Base-by-base conservation (phyloP, 306 rosid genomes). In the Canavalia gladiata region DNA sequence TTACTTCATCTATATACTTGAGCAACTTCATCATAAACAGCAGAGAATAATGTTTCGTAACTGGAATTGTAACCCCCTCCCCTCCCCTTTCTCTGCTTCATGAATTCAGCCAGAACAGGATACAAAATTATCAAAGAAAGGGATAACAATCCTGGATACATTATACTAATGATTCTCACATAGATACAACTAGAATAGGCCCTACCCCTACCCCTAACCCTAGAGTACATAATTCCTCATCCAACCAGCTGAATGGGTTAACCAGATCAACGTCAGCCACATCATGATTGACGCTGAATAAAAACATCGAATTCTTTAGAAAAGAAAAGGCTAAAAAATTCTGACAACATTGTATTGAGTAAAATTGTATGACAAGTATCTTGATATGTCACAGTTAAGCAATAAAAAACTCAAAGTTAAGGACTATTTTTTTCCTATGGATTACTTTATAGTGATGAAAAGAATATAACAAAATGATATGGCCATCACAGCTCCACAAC, bases 11-110 rank as follows among this genome's bases (percentile, higher is more conserved):
- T 28, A 51, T 49, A 68, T 49, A 43, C 59, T 29, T 25, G 12
- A 59, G 34, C 49, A 10, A 78, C 18, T 59, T 72, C 30, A 28
- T 28, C 25, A 12, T 46, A 30, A 88, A 70, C 50, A 66, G 41
- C 49, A 49, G 52, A 76, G 74, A 60, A 69, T 65, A 74, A 45
- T 45, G 49, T 82, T 47, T 9, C 18, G 59, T 60, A n/a, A 55
- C 64, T 43, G 50, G 45, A 78, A 56, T 6, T 52, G 3, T 4
- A 78, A 50, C 37, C 31, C 51, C 45, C 65, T 47, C 35, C 54
- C 56, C 47, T 18, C 25, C 25, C 25, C 25, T 18, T 18, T 18
- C 25, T 18, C 25, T 18, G 25, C 42, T 35, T 1, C 62, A 51
- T 8, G 34, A 59, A n/a, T 45, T 59, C 29, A 55, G 72, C 47